These are phyloP conservation scores for Dendrocalamus sinicus DNA, from an alignment of 176 grass and related monocot species.

Conservation along the genomic window DNA sequence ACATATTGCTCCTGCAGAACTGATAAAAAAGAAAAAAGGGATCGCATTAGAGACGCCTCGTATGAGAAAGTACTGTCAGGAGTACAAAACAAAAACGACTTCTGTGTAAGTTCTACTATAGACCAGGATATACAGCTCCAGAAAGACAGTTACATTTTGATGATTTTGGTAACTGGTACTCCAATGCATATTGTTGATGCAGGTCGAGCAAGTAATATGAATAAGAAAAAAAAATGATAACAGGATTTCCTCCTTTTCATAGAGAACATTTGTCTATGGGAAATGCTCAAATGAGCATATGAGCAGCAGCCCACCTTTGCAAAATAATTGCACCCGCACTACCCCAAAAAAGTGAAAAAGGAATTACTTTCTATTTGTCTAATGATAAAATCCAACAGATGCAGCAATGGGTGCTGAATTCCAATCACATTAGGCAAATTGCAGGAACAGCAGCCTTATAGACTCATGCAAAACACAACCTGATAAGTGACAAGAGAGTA, in stretches of 20 bases:
- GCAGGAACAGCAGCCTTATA: no score
- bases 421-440: background rate
- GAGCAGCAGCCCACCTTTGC: no score
- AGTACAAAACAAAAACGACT: background rate
- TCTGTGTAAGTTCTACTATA: background rate
- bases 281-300: no score
- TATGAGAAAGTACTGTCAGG: background rate
- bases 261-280: background rate
- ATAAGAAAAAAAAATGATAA: background rate
- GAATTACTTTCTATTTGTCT: no score
- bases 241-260: background rate
- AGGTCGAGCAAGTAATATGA: background rate
- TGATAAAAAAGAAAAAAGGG: background rate
- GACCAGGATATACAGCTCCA: background rate
- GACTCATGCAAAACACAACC: no score
- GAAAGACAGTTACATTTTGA: background rate
- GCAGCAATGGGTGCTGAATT: background rate
- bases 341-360: no score
- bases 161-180: background rate
- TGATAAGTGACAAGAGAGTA: no score
- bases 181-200: no score
- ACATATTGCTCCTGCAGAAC: conserved; percentile 54
- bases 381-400: background rate
- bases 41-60: background rate
- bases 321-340: no score